phyloP scores from a whole-genome alignment of 257 asterid genomes.

The Ocimum tenuiflorum region DNA sequence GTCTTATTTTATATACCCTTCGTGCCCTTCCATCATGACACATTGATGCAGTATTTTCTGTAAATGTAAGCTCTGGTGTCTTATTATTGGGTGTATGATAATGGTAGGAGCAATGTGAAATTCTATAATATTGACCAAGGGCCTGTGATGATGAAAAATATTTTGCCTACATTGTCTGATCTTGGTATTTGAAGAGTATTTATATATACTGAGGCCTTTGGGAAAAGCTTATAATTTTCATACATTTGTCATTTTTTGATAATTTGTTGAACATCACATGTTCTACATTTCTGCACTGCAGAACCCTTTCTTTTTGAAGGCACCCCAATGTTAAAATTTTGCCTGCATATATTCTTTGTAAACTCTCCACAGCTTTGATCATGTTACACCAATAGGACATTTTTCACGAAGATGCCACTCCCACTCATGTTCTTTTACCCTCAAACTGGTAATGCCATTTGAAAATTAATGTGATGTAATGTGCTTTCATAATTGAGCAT shows the following conservation, averaged over 20 bases:
- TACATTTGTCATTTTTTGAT: no score
- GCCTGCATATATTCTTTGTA: not conserved
- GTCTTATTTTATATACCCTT: not conserved
- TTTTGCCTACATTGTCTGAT: conserved; percentile 57
- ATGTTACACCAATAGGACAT: no score
- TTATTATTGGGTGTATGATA: not conserved
- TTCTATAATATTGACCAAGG: not conserved
- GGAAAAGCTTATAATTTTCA: not conserved
- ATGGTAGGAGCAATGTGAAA: not conserved
- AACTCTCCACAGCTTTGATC: not conserved
- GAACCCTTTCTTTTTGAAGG: not conserved
- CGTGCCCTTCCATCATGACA: not conserved
- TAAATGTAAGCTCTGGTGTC: not conserved
- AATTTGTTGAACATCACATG: not conserved
- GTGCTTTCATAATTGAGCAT: no score
- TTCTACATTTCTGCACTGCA: not conserved
- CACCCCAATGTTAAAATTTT: not conserved
- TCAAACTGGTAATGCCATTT: not conserved
- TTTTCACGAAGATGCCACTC: not conserved
- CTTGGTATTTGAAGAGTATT: conserved; percentile 10
- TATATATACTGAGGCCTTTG: conserved; percentile 21
- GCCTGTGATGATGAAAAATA: not conserved
- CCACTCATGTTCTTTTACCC: not conserved
- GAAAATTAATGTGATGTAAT: not conserved
- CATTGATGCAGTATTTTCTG: not conserved